phyloP scores from a whole-genome alignment of 2,329 filamentous ascomycete species.

The Stachybotrys chartarum region DNA sequence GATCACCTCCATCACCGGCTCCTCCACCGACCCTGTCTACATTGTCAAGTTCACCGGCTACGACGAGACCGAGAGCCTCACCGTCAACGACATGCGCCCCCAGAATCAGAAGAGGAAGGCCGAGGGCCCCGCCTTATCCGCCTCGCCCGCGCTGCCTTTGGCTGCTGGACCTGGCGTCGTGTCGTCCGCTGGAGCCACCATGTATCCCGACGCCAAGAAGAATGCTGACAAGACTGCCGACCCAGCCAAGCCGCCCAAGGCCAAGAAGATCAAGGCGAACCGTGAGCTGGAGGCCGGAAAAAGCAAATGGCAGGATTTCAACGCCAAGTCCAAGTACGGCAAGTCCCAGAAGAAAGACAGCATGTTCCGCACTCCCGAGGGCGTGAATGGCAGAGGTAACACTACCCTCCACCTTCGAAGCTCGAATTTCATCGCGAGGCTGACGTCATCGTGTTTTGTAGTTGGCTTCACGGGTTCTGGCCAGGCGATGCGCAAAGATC shows the following conservation, averaged over 20 bases:
- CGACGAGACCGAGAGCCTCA: slow-evolving; percentile 73
- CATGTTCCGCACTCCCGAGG: slow-evolving; percentile 92
- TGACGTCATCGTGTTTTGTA: slow-evolving; percentile 25
- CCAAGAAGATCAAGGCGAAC: slow-evolving; percentile 87
- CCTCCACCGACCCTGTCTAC: slow-evolving; percentile 84
- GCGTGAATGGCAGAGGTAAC: slow-evolving; percentile 76
- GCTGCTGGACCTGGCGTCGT: slow-evolving; percentile 36
- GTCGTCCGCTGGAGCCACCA: slow-evolving; percentile 47
- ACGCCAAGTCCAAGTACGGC: slow-evolving; percentile 64
- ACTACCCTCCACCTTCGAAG: background rate
- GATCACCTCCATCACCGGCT: slow-evolving; percentile 91
- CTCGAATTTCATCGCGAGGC: background rate
- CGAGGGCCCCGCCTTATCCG: slow-evolving; percentile 54
- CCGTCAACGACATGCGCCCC: slow-evolving; percentile 76
- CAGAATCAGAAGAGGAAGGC: slow-evolving; percentile 79
- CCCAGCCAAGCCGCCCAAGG: slow-evolving; percentile 62
- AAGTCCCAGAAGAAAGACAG: slow-evolving; percentile 76
- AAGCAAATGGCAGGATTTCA: slow-evolving; percentile 92
- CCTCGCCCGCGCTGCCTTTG: slow-evolving; percentile 30
- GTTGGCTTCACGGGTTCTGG: slow-evolving; percentile 96
- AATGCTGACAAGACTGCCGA: slow-evolving; percentile 57
- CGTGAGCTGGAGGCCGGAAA: slow-evolving; percentile 88
- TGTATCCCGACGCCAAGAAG: slow-evolving; percentile 55
- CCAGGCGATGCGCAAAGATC: slow-evolving; percentile 91
- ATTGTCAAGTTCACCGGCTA: slow-evolving; percentile 94